phyloP scores from a whole-genome alignment of 192 early-diverging fungal genomes.

The Entrophospora sp. region DNA sequence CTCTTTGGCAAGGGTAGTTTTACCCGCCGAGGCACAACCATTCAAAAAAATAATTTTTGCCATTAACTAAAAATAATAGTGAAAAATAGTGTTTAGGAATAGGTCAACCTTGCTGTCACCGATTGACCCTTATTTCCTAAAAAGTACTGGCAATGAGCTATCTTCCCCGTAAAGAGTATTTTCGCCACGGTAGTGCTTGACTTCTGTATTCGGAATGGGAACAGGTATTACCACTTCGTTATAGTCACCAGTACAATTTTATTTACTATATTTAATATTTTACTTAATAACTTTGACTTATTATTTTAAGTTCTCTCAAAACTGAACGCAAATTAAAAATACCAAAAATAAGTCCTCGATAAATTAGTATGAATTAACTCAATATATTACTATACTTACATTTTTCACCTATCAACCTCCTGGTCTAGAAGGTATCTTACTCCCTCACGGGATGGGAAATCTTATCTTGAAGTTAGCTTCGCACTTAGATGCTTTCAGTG shows the following conservation, averaged over 20 bases:
- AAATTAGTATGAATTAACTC: too few species aligned
- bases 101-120: too few species aligned
- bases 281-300: conserved; percentile 2
- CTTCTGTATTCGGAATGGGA: conserved; percentile 14
- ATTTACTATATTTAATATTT: neutral
- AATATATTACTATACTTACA: too few species aligned
- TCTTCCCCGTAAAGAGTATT: conserved; percentile 13
- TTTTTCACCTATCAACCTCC: too few species aligned
- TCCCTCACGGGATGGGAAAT: too few species aligned
- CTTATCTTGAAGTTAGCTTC: too few species aligned
- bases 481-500: neutral
- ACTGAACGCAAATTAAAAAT: too few species aligned
- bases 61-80: conserved; percentile 6
- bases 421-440: too few species aligned
- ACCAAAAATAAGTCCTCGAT: too few species aligned
- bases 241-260: conserved; percentile 11
- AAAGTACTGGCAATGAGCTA: conserved; percentile 13
- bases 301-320: too few species aligned
- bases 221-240: conserved; percentile 11
- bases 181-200: conserved; percentile 11
- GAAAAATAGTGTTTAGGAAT: neutral
- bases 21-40: neutral
- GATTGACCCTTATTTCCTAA: too few species aligned
- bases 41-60: conserved; percentile 9
- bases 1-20: neutral